Percentiles rank a stretch among this genome's conserved stretches.
These are phyloP conservation scores for Harringtonia aguacate DNA, from an alignment of 2,329 filamentous ascomycete genomes.

Conservation along the genomic window DNA sequence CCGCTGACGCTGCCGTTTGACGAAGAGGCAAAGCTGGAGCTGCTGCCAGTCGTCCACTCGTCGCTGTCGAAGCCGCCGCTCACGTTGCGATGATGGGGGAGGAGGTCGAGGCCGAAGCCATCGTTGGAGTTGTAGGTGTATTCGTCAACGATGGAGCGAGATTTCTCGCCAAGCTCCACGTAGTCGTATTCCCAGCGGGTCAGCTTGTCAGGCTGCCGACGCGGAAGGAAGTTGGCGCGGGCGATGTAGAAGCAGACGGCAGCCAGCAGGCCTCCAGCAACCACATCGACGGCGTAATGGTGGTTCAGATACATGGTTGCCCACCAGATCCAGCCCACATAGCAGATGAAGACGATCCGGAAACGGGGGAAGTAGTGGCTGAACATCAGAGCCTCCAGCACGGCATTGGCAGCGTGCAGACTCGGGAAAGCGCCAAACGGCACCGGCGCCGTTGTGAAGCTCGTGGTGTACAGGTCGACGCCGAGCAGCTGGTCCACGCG, in stretches of 20 bases:
- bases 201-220: conserved; percentile 71
- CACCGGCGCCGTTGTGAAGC: conserved; percentile 79
- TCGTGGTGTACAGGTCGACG: conserved; percentile 85
- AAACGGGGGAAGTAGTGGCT: conserved; percentile 81
- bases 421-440: conserved; percentile 95
- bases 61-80: conserved; percentile 50
- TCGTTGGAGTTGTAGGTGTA: conserved; percentile 31
- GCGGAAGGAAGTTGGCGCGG: conserved; percentile 70
- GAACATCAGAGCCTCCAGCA: conserved; percentile 86
- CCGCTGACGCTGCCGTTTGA: conserved; percentile 25
- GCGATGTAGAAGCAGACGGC: conserved; percentile 73
- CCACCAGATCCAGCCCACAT: conserved; percentile 95
- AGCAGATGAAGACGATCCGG: conserved; percentile 68
- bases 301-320: conserved; percentile 97
- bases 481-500: conserved; percentile 86
- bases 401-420: conserved; percentile 80
- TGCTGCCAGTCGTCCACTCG: conserved; percentile 84
- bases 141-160: conserved; percentile 26
- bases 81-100: conserved; percentile 20
- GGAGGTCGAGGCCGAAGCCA: conserved; percentile 34
- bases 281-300: conserved; percentile 90
- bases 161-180: conserved; percentile 65
- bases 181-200: conserved; percentile 96
- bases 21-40: conserved; percentile 52
- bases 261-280: conserved; percentile 70